These are phyloP conservation scores for Vigna angularis DNA, from an alignment of 306 rosid species.

Conservation along the genomic window DNA sequence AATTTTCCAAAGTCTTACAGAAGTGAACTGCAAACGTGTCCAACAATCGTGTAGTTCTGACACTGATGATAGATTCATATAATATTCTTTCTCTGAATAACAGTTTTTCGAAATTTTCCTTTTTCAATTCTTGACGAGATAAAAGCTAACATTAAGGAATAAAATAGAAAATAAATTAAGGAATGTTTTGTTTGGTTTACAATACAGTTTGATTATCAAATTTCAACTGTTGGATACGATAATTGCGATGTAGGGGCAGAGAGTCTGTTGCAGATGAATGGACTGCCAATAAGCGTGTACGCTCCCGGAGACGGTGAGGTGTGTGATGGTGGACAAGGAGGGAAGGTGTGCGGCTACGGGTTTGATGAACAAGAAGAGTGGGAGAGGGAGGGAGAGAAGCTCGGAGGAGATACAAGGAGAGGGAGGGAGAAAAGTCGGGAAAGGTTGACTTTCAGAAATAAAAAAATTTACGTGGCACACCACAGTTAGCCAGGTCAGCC, in stretches of 20 bases:
- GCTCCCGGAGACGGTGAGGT: constrained; percentile 95
- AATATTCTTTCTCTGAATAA: not conserved
- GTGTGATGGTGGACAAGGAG: constrained; percentile 82
- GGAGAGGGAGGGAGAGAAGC: constrained; percentile 33
- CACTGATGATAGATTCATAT: constrained; percentile 2
- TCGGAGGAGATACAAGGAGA: too few relatives aligned
- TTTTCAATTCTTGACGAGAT: too few relatives aligned
- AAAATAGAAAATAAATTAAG: too few relatives aligned
- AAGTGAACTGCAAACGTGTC: constrained; percentile 13
- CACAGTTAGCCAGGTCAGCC: too few relatives aligned
- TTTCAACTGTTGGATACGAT: constrained; percentile 60
- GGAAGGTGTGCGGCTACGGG: constrained; percentile 90
- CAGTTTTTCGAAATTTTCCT: not conserved
- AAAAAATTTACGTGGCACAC: too few relatives aligned
- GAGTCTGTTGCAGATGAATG: constrained; percentile 78
- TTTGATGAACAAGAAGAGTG: constrained; percentile 72
- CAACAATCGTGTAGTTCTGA: not conserved
- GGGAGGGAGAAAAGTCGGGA: too few relatives aligned
- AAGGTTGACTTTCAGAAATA: too few relatives aligned
- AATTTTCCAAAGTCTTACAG: too few relatives aligned
- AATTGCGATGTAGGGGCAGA: constrained; percentile 61
- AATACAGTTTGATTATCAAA: constrained; percentile 78
- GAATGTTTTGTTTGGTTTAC: not conserved
- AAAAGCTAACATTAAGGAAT: too few relatives aligned
- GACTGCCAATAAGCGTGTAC: constrained; percentile 81